These are phyloP conservation scores for Gyromitra esculenta DNA, from an alignment of 2,329 filamentous ascomycete genomes.

Conservation along the genomic window DNA sequence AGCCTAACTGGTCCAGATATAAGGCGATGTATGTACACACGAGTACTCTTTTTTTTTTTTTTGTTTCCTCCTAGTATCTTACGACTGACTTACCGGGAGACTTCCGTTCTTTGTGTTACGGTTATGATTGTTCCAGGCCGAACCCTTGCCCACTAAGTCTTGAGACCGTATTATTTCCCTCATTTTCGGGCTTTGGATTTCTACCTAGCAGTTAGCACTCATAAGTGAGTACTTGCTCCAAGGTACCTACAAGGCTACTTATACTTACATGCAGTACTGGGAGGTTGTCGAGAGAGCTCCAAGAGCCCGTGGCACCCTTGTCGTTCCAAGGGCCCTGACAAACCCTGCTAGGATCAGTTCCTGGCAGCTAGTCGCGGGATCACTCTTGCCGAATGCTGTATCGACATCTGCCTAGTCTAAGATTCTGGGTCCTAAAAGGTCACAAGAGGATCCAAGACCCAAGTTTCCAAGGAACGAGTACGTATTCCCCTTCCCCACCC, in stretches of 20 bases:
- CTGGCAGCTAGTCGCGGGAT: conserved; percentile 34
- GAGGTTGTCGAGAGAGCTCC: background rate
- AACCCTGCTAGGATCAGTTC: conserved; percentile 25
- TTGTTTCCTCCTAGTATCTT: background rate
- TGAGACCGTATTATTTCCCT: conserved; percentile 3
- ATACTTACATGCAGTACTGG: background rate
- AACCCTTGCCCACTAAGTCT: conserved; percentile 15
- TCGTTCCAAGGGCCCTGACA: background rate
- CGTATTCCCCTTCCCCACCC: conserved; percentile 1
- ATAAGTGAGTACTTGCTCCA: background rate
- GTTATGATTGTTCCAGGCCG: background rate
- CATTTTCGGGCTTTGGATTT: background rate
- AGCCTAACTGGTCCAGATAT: background rate
- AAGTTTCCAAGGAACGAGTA: conserved; percentile 17
- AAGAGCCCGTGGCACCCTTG: conserved; percentile 21
- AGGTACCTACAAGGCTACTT: conserved; percentile 21
- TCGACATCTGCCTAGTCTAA: conserved; percentile 6
- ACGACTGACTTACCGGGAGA: background rate
- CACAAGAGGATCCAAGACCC: conserved; percentile 15
- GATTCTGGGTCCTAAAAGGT: conserved; percentile 11
- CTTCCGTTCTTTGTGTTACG: background rate
- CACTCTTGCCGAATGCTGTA: conserved; percentile 6
- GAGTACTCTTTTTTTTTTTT: background rate
- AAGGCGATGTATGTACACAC: conserved; percentile 1
- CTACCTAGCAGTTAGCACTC: background rate